Evolutionary conservation across 2,329 filamentous ascomycete species (phyloP), one percentile per base, ranked within the genome.

Genomic region (Paracorniculantispora psalliotae): DNA sequence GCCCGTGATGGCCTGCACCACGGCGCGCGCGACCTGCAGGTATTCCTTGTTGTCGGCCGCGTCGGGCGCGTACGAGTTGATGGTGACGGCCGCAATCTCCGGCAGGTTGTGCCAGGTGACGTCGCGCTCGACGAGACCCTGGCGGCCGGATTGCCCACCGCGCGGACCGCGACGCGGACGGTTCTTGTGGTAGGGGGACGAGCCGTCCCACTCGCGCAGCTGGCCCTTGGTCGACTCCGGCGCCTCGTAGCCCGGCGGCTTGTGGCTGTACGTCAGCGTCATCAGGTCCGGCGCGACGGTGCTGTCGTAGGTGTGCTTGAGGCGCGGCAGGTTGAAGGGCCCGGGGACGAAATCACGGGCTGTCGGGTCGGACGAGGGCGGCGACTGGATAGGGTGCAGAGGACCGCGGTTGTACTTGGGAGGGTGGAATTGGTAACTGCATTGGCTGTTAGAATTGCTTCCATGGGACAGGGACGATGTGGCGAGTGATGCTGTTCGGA

Each of bases 351-450:
- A 99, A 70, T 91, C 81, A 70, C 94, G 89, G 61, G 94, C 96
- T 28, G 88, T 83, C 1, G 92, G 92, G 68, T 97, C 90, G 63
- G 92, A 94, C 54, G 87, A 83, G 41, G 86, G 82, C n/a, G 91
- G 93, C 61, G 91, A 90, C 77, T 96, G 91, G 68, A 97, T 86
- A 53, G 94, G 94, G 72, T 97, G 92, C 25, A 97, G 81, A 63
- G 92, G 92, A 59, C 94, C 94, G 69, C 93, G 90, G 74, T 96
- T 87, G 82, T 92, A 99, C 77, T 93, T 94, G 63, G 94, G 94
- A 53, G 93, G 88, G 64, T 92, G 91, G 75, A 89, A 97, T 75
- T 96, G 90, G 78, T 97, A 99, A 81, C 93, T 96, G 62, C 9
- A 30, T 39, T 4, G 10, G 12, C n/a, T n/a, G 28, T 25, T 49